Base-by-base conservation (phyloP, 1,139 yeast genomes). In the Scheffersomyces segobiensis region DNA sequence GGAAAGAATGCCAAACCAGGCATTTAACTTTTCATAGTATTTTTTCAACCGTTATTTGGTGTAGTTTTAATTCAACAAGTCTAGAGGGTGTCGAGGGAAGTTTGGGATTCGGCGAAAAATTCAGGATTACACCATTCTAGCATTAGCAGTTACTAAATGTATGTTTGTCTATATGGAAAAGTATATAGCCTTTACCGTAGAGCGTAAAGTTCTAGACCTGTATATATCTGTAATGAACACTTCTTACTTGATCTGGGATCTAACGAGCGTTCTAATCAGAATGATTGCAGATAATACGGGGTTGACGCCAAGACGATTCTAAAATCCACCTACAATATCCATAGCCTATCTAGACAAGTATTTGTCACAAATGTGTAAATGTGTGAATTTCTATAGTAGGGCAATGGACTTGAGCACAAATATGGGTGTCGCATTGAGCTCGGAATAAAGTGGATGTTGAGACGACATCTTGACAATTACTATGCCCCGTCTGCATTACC, bases 1-100 rank as follows among this genome's bases (percentile, higher is more conserved):
- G 63, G 60, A 2, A 55, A 56, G 50, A 20, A 14, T 20, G 50
- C 50, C 26, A 20, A 48, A 20, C 42, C 42, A 32, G 42, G 5
- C 12, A 14, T 32, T 32, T 32, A 17, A 32, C 17, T 14, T 32
- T 32, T 32, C 12, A 32, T 17, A 10, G 42, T 32, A 10, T 32
- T 32, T 32, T 32, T 32, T 24, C 32, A 24, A 24, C 32, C 32
- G 32, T 24, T 24, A 24, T 24, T 24, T 3, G 32, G 32, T 24
- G 32, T 24, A 24, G 32, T 24, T 32, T 32, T 32, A 32, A 32
- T 17, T 32, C 17, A 12, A 12, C 42, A 32, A 32, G 42, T 12
- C 17, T 32, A 32, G 17, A 12, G 7, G 42, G 42, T 7, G 42
- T 32, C 12, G 42, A 32, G 17, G 42, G 42, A 17, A 32, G 42